These are phyloP conservation scores for Ascochyta lentis DNA, from an alignment of 2,329 filamentous ascomycete species.

Conservation along the genomic window DNA sequence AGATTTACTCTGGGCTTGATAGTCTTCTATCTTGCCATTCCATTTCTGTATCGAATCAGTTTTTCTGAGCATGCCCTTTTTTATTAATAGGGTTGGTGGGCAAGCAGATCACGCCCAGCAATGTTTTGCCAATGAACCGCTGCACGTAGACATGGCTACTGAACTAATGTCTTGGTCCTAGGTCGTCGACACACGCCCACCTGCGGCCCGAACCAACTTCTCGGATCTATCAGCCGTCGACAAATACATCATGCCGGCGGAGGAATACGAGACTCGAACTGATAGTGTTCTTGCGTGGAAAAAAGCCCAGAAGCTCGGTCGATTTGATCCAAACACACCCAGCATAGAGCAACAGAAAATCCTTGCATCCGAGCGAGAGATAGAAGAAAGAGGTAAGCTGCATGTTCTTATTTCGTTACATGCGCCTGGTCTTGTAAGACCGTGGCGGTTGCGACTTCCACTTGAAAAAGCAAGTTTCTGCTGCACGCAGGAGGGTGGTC, in stretches of 20 bases:
- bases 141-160: slow-evolving; percentile 18
- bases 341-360: slow-evolving; percentile 75
- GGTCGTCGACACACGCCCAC: slow-evolving; percentile 82
- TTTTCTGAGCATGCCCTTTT: not conserved
- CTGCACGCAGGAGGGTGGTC: slow-evolving; percentile 11
- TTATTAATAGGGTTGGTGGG: not conserved
- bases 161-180: slow-evolving; percentile 50
- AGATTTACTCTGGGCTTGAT: not conserved
- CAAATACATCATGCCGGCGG: slow-evolving; percentile 87
- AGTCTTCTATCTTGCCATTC: not conserved
- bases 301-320: slow-evolving; percentile 90
- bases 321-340: slow-evolving; percentile 87
- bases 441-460: slow-evolving; percentile 16
- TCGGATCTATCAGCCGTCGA: slow-evolving; percentile 80
- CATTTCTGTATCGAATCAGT: slow-evolving; percentile 1
- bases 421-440: slow-evolving; percentile 3
- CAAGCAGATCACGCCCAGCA: slow-evolving; percentile 13
- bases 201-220: slow-evolving; percentile 77
- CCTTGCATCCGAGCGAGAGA: slow-evolving; percentile 71
- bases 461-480: slow-evolving; percentile 26
- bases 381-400: slow-evolving; percentile 68
- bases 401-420: slow-evolving; percentile 19
- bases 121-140: slow-evolving; percentile 20
- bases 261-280: slow-evolving; percentile 83
- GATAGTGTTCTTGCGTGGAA: slow-evolving; percentile 97